Base-by-base conservation (phyloP, 2,329 filamentous ascomycete genomes). In the Beauveria sp. region DNA sequence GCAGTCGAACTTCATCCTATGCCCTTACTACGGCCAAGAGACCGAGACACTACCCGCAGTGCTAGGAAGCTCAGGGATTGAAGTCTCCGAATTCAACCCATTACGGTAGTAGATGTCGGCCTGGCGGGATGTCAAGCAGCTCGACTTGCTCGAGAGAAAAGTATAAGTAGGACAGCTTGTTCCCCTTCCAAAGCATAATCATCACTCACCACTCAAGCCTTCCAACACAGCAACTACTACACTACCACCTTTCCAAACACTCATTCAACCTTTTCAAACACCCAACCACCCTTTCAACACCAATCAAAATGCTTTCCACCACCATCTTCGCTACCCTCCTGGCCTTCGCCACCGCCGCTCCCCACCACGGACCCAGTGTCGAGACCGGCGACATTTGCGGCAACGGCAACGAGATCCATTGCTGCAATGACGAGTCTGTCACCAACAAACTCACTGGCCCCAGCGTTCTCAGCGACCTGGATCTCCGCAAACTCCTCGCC, bases 341-440 rank as follows among this genome's bases (percentile, higher is more conserved):
- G 24, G 47, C 57, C 26, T n/a, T 45, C 24, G 57, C 40, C 14
- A 5, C 49, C 7, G 57, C 57, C 16, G 5, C 24, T 9, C 57
- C 57, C 26, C 34, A 38, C 34, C 0, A 0, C 12, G 34, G 34
- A 53, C 57, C 30, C 7, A 28, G 8, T 4, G 9, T 34, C 30
- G 20, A 22, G 5, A 43, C 53, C 2, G 54, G 57, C 18, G 51
- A 64, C n/a, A 38, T 58, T n/a, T 62, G 63, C 52, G 51, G 54
- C 34, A 60, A 60, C 51, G 58, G 50, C 26, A 57, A 60, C 38
- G 8, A 3, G 1, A 3, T 54, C 16, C 26, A 60, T 0, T 60
- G 58, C 50, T 60, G 58, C 47, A n/a, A 54, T n/a, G 3, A 12
- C 40, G 22, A 38, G 7, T n/a, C 40, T 26, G 50, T 43, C 18